These are phyloP conservation scores for Coniophora puteana DNA, from an alignment of 1,284 basidiomycete genomes.

Conservation along the genomic window DNA sequence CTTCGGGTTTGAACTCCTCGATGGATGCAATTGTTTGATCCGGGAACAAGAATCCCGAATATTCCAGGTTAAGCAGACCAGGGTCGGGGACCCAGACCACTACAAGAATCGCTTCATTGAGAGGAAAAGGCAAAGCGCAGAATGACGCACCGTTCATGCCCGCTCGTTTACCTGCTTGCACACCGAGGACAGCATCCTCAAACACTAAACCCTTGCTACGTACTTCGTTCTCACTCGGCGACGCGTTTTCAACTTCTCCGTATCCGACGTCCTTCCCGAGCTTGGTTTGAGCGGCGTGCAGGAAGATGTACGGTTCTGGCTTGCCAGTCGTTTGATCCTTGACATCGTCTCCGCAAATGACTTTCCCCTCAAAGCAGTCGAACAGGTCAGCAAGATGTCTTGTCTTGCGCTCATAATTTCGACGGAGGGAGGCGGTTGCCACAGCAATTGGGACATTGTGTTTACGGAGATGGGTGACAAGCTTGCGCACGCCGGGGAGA, in stretches of 20 bases:
- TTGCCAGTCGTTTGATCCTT: slow-evolving; percentile 49
- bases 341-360: slow-evolving; percentile 68
- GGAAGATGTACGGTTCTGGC: slow-evolving; percentile 73
- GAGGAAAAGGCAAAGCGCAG: slow-evolving; percentile 1
- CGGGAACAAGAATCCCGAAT: slow-evolving; percentile 41
- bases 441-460: slow-evolving; percentile 71
- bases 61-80: slow-evolving; percentile 51
- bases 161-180: slow-evolving; percentile 73
- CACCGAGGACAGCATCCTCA: slow-evolving; percentile 70
- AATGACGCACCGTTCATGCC: slow-evolving; percentile 72
- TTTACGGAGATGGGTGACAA: slow-evolving; percentile 61
- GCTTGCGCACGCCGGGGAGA: slow-evolving; percentile 63
- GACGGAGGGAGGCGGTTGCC: slow-evolving; percentile 66
- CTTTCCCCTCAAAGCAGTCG: slow-evolving; percentile 51
- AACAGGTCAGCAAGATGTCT: slow-evolving; percentile 54
- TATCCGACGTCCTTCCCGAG: slow-evolving; percentile 55
- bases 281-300: slow-evolving; percentile 57
- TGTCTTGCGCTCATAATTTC: slow-evolving; percentile 65
- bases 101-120: slow-evolving; percentile 21
- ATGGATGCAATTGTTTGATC: slow-evolving; percentile 56
- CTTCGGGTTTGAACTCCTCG: slow-evolving; percentile 66
- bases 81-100: slow-evolving; percentile 78
- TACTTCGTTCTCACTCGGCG: slow-evolving; percentile 39
- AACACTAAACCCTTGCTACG: slow-evolving; percentile 66
- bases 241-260: slow-evolving; percentile 33